Conservation (phyloP, 257 asterid genomes). For the Echium plantagineum region DNA sequence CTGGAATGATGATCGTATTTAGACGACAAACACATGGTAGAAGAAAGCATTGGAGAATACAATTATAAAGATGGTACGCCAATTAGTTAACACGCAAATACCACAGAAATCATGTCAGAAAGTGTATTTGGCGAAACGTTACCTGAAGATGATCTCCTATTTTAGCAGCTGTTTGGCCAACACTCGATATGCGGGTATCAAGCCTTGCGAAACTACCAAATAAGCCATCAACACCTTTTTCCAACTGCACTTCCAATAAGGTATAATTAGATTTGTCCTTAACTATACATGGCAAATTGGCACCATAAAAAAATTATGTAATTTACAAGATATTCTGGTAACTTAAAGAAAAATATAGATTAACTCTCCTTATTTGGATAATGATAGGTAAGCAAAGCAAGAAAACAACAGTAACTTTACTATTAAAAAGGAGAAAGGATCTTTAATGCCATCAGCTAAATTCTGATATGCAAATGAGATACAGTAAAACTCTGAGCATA, state of each 20-base stretch:
- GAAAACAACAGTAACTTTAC: background rate
- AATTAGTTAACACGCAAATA: slow-evolving; percentile 5
- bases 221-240: slow-evolving; percentile 96
- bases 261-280: background rate
- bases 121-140: slow-evolving; percentile 11
- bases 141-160: slow-evolving; percentile 99
- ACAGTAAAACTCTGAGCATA: too few relatives aligned
- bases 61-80: slow-evolving; percentile 4
- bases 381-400: background rate
- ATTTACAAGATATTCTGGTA: background rate
- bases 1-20: slow-evolving; percentile 22
- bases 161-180: slow-evolving; percentile 99
- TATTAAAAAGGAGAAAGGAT: background rate
- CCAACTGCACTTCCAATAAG: slow-evolving; percentile 44
- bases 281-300: background rate
- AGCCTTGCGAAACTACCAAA: slow-evolving; percentile 87
- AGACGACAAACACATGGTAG: background rate
- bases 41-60: slow-evolving; percentile 4
- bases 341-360: too few relatives aligned
- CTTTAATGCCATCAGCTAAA: background rate
- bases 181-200: slow-evolving; percentile 96
- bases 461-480: background rate
- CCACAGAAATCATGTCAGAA: slow-evolving; percentile 1
- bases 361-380: too few relatives aligned
- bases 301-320: background rate